These are phyloP conservation scores for Dichomitus squalens DNA, from an alignment of 1,284 basidiomycete genomes.

Conservation along the genomic window DNA sequence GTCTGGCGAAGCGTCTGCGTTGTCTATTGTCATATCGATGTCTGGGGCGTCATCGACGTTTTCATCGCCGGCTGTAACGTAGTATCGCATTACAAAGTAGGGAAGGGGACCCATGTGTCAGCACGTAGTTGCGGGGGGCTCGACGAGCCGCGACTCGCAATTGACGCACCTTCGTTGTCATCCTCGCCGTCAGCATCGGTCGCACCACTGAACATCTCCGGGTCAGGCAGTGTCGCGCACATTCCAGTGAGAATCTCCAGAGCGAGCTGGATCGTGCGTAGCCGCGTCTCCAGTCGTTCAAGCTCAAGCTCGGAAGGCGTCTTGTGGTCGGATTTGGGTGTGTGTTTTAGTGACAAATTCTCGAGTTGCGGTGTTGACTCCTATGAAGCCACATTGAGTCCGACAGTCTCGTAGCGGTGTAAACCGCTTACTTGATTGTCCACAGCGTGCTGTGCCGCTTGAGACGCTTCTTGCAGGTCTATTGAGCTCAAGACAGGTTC, in stretches of 20 bases:
- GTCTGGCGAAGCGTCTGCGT: slow-evolving; percentile 31
- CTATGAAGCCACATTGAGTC: slow-evolving; percentile 7
- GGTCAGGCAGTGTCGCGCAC: slow-evolving; percentile 88
- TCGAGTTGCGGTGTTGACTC: slow-evolving; percentile 53
- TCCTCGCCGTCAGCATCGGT: slow-evolving; percentile 43
- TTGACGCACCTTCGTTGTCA: slow-evolving; percentile 30
- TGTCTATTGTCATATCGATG: slow-evolving; percentile 36
- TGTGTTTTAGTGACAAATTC: slow-evolving; percentile 58
- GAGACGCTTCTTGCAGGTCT: slow-evolving; percentile 56
- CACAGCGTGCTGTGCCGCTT: slow-evolving; percentile 56
- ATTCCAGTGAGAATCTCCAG: slow-evolving; percentile 85
- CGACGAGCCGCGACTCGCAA: slow-evolving; percentile 5
- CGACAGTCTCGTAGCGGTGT: slow-evolving; percentile 4
- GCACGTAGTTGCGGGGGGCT: background rate
- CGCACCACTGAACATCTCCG: slow-evolving; percentile 42
- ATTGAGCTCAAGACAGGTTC: slow-evolving; percentile 68
- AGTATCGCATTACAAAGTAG: background rate
- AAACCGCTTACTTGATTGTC: slow-evolving; percentile 48
- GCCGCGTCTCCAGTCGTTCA: slow-evolving; percentile 70
- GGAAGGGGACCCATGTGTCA: background rate
- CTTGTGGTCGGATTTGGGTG: slow-evolving; percentile 74
- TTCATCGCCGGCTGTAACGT: slow-evolving; percentile 30
- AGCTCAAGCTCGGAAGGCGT: slow-evolving; percentile 68
- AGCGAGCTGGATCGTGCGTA: slow-evolving; percentile 77
- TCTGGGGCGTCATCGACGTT: slow-evolving; percentile 40